Percentiles rank a stretch among this genome's conserved stretches.
These are phyloP conservation scores for Lolium perenne DNA, from an alignment of 176 grass and related monocot species.

Conservation along the genomic window DNA sequence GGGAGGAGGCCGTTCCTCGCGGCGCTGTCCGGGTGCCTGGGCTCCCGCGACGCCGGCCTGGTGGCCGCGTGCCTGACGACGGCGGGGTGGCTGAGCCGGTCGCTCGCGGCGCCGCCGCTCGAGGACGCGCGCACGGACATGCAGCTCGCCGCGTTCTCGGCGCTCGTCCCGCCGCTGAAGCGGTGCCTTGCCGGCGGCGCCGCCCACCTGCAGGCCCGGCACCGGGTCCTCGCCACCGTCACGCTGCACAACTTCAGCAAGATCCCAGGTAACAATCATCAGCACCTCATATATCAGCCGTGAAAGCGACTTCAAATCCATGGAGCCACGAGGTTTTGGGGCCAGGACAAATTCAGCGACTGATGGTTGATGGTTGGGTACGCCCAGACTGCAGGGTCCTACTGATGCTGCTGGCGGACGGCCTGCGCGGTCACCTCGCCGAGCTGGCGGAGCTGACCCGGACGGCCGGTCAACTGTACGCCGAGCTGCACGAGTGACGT, in stretches of 20 bases:
- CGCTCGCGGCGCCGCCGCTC: conserved; percentile 24
- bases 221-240: conserved; percentile 52
- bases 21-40: conserved; percentile 59
- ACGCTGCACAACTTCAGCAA: conserved; percentile 61
- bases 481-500: conserved; percentile 37
- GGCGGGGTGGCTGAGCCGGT: conserved; percentile 58
- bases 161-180: conserved; percentile 53
- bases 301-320: neutral
- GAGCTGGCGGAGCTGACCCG: conserved; percentile 43
- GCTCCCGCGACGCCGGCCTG: conserved; percentile 36
- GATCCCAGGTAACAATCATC: conserved; percentile 48
- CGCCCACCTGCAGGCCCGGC: neutral
- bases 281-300: neutral
- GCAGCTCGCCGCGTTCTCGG: conserved; percentile 60
- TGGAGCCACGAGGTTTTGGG: too few relatives aligned
- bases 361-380: neutral
- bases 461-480: conserved; percentile 49
- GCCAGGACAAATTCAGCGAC: neutral
- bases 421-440: conserved; percentile 43
- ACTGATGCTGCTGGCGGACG: conserved; percentile 46
- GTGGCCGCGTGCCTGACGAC: conserved; percentile 52
- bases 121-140: conserved; percentile 19
- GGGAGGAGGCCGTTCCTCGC: conserved; percentile 55
- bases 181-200: conserved; percentile 19
- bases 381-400: conserved; percentile 61